Evolutionary conservation across 192 early-diverging fungal genomes (phyloP).

Genomic region (Backusella parvicylindrica): DNA sequence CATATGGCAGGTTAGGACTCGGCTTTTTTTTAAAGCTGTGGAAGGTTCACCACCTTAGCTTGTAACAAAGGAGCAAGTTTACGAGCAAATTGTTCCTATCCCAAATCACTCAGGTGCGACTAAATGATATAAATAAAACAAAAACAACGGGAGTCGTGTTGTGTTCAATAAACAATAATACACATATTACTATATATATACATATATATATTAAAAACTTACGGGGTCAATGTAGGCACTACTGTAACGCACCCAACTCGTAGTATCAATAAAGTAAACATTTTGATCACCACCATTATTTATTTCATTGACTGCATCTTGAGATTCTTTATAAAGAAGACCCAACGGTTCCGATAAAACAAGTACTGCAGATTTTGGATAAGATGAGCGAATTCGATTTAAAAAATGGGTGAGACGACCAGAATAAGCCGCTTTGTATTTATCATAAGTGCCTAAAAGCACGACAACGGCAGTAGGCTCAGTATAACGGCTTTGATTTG

Average conservation of each 20-base stretch:
- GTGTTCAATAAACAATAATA: neutral
- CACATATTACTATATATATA: neutral
- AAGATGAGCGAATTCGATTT: neutral
- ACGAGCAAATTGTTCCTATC: slow-evolving; percentile 16
- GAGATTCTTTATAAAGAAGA: slow-evolving; percentile 8
- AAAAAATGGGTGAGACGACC: neutral
- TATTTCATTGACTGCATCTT: slow-evolving; percentile 6
- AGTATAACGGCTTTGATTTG: neutral
- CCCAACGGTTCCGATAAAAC: slow-evolving; percentile 26
- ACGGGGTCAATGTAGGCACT: slow-evolving; percentile 14
- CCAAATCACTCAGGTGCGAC: slow-evolving; percentile 23
- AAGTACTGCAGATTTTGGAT: neutral
- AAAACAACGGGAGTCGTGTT: neutral
- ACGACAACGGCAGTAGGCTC: slow-evolving; percentile 14
- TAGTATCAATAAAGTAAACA: slow-evolving; percentile 26
- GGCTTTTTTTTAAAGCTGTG: slow-evolving; percentile 1
- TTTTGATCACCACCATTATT: slow-evolving; percentile 17
- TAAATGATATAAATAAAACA: slow-evolving; percentile 3
- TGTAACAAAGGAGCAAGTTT: slow-evolving; percentile 22
- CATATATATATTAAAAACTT: neutral
- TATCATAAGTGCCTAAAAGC: slow-evolving; percentile 20
- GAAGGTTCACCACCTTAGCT: slow-evolving; percentile 12
- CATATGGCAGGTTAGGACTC: slow-evolving; percentile 17
- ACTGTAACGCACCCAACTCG: slow-evolving; percentile 22
- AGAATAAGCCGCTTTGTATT: neutral